Base-by-base conservation (phyloP, 495 filamentous ascomycete genomes). In the Aspergillus saccharolyticus region DNA sequence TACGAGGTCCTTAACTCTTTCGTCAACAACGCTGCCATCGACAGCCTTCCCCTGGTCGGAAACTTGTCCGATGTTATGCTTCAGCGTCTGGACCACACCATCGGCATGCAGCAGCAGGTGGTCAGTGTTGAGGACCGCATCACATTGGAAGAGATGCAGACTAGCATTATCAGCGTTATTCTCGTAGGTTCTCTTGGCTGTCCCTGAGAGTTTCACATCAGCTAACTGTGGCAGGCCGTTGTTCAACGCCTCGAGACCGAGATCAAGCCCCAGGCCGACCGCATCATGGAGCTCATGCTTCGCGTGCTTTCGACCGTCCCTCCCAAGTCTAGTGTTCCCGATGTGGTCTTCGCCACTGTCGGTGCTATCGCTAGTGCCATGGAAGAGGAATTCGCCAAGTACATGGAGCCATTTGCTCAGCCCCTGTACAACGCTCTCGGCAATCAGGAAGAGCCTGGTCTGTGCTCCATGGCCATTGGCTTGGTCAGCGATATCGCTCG, bases 401-500 rank as follows among this genome's bases (percentile, higher is more conserved):
- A 97, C 77, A 97, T 98, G 95, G 89, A 96, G 9, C 78, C 89
- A 10, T 98, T 98, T 69, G 76, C 84, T 24, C 91, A 89, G 2
- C 96, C 88, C 83, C 78, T 98, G 17, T 94, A 91, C 78, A 91
- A 89, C 59, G 94, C 94, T 7, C 85, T 98, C 22, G 86, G 84
- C 56, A 97, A 97, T 79, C 90, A 96, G 58, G 94, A 98, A 61
- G 94, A 97, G 74, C 88, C 91, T 25, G 86, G 82, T 70, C 80
- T 97, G 33, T 98, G 95, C 79, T 83, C 92, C 42, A 96, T 98
- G 89, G 93, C 94, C 53, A 97, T 97, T 72, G 94, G 94, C 55
- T 78, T 97, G 45, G 92, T 97, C 58, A 96, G 93, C 70, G 94
- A 98, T 67, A 91, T 98, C 65, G 88, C 90, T 24, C 89, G 94